These are phyloP conservation scores for Fusarium liriodendri DNA, from an alignment of 2,329 filamentous ascomycete genomes.

Conservation along the genomic window DNA sequence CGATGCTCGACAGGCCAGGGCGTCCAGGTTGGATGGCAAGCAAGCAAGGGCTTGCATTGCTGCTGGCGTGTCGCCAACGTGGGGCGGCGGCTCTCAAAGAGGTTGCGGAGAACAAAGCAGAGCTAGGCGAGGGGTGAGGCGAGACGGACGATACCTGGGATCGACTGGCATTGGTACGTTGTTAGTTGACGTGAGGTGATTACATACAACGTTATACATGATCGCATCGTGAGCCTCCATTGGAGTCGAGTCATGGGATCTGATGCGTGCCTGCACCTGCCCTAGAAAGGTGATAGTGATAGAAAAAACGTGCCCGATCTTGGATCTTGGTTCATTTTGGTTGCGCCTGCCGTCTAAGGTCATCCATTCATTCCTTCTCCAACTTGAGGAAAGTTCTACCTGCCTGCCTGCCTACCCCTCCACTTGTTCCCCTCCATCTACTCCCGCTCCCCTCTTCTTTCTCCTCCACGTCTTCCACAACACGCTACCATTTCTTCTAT, in stretches of 20 bases:
- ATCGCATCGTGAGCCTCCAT: constrained; percentile 17
- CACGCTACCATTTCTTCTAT: constrained; percentile 11
- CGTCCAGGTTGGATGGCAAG: background rate
- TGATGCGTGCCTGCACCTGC: constrained; percentile 4
- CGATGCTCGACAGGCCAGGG: background rate
- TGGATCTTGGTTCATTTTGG: background rate
- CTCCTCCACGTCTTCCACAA: background rate
- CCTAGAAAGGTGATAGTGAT: background rate
- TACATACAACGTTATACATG: constrained; percentile 20
- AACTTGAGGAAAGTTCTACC: background rate
- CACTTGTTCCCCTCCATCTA: constrained; percentile 16
- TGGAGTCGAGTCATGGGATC: constrained; percentile 39
- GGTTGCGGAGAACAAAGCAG: background rate
- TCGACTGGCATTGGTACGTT: constrained; percentile 13
- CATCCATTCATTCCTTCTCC: background rate
- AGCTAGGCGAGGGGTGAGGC: background rate
- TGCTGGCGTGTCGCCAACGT: constrained; percentile 14
- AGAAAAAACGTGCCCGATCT: background rate
- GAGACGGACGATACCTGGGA: constrained; percentile 14
- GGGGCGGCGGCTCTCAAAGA: constrained; percentile 14
- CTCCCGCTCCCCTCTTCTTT: background rate
- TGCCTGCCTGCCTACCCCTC: constrained; percentile 22
- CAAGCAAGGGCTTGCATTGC: background rate
- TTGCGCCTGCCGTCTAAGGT: background rate
- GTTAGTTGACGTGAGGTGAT: constrained; percentile 23